phyloP scores from a whole-genome alignment of 2,329 filamentous ascomycete genomes.

The Plectosphaerella sp. region DNA sequence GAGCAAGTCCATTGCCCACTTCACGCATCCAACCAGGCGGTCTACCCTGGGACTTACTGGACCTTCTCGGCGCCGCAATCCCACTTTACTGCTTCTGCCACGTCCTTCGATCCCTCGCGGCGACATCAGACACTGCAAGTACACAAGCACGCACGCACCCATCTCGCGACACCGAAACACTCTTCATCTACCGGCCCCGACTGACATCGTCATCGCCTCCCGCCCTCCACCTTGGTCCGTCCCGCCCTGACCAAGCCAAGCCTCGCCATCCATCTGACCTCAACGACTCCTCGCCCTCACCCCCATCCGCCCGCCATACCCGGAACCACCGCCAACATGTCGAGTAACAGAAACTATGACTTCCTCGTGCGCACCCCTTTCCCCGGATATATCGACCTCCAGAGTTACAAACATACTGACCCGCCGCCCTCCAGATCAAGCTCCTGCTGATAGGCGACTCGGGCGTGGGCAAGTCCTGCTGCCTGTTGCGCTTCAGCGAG shows the following conservation, averaged over 20 bases:
- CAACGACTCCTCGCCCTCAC: not conserved
- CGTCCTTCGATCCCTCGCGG: not conserved
- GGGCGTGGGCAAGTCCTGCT: constrained; percentile 95
- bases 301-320: not conserved
- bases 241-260: not conserved
- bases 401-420: constrained; percentile 6
- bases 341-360: constrained; percentile 97
- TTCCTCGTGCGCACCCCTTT: constrained; percentile 69
- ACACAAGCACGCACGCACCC: no score
- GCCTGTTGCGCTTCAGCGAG: constrained; percentile 92
- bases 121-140: no score
- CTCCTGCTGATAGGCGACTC: constrained; percentile 95
- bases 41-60: not conserved
- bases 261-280: not conserved
- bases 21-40: not conserved
- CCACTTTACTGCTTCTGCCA: not conserved
- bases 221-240: not conserved
- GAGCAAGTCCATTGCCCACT: not conserved
- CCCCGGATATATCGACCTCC: constrained; percentile 2
- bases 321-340: constrained; percentile 60
- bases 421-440: constrained; percentile 68
- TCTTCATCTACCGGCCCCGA: no score
- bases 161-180: no score
- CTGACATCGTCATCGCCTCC: not conserved
- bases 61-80: not conserved